Conservation (phyloP, 2,329 filamentous ascomycete species). For the Trichoderma sp. region DNA sequence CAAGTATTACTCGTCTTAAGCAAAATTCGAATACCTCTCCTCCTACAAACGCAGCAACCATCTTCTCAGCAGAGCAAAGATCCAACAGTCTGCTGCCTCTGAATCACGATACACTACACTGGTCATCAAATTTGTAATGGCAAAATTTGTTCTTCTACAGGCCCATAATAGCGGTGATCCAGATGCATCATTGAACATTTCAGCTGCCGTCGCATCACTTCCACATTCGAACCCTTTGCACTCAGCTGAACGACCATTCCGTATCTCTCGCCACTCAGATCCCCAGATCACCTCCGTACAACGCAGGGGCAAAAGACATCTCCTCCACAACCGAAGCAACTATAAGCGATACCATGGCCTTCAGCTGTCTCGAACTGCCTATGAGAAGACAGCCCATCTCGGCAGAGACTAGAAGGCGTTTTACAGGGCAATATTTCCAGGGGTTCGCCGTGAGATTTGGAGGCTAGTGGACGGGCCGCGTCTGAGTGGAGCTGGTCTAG, state of each 20-base stretch:
- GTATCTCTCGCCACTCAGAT: neutral
- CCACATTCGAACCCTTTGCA: neutral
- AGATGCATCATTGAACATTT: neutral
- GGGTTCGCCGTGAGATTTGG: neutral
- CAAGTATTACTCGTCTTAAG: neutral
- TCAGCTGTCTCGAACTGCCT: neutral
- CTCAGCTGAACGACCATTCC: neutral
- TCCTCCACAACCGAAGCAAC: neutral
- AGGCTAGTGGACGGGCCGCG: slow-evolving; percentile 14
- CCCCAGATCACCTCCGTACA: neutral
- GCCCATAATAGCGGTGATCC: neutral
- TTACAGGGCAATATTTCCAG: neutral
- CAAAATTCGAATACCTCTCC: neutral
- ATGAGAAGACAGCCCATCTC: neutral
- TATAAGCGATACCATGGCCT: neutral
- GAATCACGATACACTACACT: rapidly evolving
- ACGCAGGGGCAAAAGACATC: neutral
- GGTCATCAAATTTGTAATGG: neutral
- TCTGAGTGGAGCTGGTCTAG: slow-evolving; percentile 3
- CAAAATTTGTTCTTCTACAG: neutral
- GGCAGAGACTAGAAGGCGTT: neutral
- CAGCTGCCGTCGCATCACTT: neutral
- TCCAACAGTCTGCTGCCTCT: neutral
- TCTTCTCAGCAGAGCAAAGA: neutral
- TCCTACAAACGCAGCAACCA: neutral